Base-by-base conservation (phyloP, 2,329 filamentous ascomycete species). In the Tolypocladium inflatum region DNA sequence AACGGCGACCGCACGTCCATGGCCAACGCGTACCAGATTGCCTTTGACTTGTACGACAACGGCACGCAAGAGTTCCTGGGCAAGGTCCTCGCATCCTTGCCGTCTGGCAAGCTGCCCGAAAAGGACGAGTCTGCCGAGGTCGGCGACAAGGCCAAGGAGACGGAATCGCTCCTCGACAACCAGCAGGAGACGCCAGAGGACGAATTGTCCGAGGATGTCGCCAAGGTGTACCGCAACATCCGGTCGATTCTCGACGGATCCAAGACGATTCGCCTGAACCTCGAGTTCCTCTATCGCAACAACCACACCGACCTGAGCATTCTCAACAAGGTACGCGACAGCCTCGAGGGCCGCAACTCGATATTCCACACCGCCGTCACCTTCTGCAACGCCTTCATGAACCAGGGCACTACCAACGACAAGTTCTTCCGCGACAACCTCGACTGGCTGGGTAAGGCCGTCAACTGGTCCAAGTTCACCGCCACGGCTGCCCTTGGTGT, bases 401-500 rank as follows among this genome's bases (percentile, higher is more conserved):
- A 99, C 71, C 92, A 96, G 57, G 95, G 94, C 59, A 99, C 94
- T 0, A 97, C 93, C 0, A 94, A 96, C 67, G 94, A 99, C 76
- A 95, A 93, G 68, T 99, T 99, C 77, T 97, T 99, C 84, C 85
- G 95, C 9, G 91, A 97, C 69, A 99, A 99, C 70, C 76, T 99
- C 30, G 94, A 99, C 64, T 99, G 94, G 94, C 78, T 99, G 4
- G 92, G 93, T 60, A 99, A 97, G 78, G 94, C 94, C 33, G 91
- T 97, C 54, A 99, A 99, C 77, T 99, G 94, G 94, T 97, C 92
- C 61, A 99, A 99, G 72, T 99, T 99, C 72, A 97, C 94, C 0
- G 94, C 94, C 17, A 99, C 94, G 5, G 94, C 94, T 58, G 94
- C 94, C 9, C 80, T 99, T 7, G 94, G 94, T 72, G 94, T 97